Evolutionary conservation across 306 rosid species (phyloP).

Genomic region (Prunus campanulata): DNA sequence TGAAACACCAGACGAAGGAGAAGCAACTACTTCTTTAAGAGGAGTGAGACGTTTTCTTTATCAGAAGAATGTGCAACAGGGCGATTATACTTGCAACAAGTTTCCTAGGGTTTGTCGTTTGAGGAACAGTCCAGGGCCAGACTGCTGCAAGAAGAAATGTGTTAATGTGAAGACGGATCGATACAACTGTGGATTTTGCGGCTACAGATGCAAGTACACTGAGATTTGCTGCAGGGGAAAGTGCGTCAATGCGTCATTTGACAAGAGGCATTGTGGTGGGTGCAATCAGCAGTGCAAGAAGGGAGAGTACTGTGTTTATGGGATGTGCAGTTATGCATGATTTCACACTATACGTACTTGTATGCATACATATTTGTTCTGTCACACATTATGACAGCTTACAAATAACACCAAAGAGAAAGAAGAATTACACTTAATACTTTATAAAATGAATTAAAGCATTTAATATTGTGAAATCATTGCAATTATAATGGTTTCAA

Average conservation of each 20-base stretch:
- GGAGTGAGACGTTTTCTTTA: conserved; percentile 24
- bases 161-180: conserved; percentile 32
- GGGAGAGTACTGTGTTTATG: conserved; percentile 23
- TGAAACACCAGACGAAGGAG: conserved; percentile 2
- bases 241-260: conserved; percentile 41
- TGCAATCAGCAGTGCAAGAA: conserved; percentile 44
- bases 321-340: background rate
- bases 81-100: conserved; percentile 27
- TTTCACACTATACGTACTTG: background rate
- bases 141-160: conserved; percentile 49
- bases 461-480: too few relatives aligned
- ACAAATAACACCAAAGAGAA: background rate
- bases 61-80: background rate
- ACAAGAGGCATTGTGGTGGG: conserved; percentile 42
- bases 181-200: conserved; percentile 48
- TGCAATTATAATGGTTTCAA: too few relatives aligned
- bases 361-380: background rate
- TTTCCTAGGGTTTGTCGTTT: conserved; percentile 38
- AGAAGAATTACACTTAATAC: background rate
- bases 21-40: background rate
- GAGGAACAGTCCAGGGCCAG: conserved; percentile 28
- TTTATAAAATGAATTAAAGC: too few relatives aligned
- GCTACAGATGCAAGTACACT: conserved; percentile 36
- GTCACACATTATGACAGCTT: background rate
- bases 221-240: conserved; percentile 44